phyloP scores from a whole-genome alignment of 208 protist genomes.

The Acanthamoeba royreba region DNA sequence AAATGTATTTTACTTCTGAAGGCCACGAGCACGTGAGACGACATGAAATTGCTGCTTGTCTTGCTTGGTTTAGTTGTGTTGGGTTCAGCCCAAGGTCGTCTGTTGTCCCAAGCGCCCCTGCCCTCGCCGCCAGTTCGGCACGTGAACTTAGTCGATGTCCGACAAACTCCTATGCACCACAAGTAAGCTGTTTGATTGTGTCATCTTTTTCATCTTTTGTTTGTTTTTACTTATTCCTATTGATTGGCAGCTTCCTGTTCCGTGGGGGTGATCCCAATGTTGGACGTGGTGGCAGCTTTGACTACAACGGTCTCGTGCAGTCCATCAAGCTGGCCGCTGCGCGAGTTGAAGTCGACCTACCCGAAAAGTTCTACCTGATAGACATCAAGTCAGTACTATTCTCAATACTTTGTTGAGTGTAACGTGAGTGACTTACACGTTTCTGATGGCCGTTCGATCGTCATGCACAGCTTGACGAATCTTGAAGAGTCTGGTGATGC shows the following conservation, averaged over 20 bases:
- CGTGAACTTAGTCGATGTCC: neutral
- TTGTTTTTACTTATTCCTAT: neutral
- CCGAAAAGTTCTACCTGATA: neutral
- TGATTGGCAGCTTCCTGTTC: neutral
- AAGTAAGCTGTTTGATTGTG: neutral
- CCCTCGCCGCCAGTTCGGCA: neutral
- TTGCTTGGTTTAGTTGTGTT: neutral
- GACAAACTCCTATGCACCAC: neutral
- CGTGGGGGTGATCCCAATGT: neutral
- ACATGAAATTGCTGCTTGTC: no score
- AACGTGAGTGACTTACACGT: no score
- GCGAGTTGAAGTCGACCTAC: neutral
- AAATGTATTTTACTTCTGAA: no score
- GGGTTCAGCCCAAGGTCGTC: neutral
- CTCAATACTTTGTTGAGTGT: neutral
- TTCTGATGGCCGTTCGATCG: neutral
- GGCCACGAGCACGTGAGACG: no score
- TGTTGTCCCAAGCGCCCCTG: neutral
- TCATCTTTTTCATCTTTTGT: neutral
- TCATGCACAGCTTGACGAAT: neutral
- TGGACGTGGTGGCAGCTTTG: neutral
- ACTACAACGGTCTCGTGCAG: neutral
- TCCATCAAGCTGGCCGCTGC: neutral
- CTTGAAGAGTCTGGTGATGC: neutral
- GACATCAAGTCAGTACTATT: neutral